phyloP scores from a whole-genome alignment of 2,329 filamentous ascomycete genomes.

The Leptographium flavum region DNA sequence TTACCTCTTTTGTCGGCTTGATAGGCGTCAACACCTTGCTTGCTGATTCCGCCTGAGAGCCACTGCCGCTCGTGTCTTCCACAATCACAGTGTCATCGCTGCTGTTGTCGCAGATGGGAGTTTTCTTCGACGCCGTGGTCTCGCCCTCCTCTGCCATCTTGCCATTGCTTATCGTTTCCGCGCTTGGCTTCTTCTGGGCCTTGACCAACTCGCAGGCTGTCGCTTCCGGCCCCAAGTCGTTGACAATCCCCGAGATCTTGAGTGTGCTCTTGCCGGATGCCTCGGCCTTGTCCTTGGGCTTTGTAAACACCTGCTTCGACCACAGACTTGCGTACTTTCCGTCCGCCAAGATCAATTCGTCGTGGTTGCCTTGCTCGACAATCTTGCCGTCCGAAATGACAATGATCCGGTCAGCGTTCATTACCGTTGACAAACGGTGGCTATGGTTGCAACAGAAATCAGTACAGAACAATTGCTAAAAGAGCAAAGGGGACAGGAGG shows the following conservation, averaged over 20 bases:
- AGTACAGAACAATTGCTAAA: background rate
- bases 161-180: background rate
- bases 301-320: conserved; percentile 42
- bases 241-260: conserved; percentile 17
- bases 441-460: conserved; percentile 17
- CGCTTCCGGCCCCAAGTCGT: conserved; percentile 22
- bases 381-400: conserved; percentile 49
- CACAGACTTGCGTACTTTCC: conserved; percentile 52
- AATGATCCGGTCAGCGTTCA: conserved; percentile 53
- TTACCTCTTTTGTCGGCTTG: conserved; percentile 34
- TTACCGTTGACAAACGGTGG: conserved; percentile 56
- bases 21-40: conserved; percentile 19
- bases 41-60: conserved; percentile 2
- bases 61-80: conserved; percentile 10
- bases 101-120: background rate
- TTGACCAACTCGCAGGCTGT: conserved; percentile 21
- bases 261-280: conserved; percentile 11
- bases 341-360: conserved; percentile 38
- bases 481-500: background rate
- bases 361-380: conserved; percentile 48
- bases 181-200: conserved; percentile 13
- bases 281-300: conserved; percentile 26
- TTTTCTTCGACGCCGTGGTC: background rate
- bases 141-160: background rate
- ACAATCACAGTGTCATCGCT: conserved; percentile 3